Base-by-base conservation (phyloP, 768 basidiomycete genomes). In the Auriscalpium vulgare region DNA sequence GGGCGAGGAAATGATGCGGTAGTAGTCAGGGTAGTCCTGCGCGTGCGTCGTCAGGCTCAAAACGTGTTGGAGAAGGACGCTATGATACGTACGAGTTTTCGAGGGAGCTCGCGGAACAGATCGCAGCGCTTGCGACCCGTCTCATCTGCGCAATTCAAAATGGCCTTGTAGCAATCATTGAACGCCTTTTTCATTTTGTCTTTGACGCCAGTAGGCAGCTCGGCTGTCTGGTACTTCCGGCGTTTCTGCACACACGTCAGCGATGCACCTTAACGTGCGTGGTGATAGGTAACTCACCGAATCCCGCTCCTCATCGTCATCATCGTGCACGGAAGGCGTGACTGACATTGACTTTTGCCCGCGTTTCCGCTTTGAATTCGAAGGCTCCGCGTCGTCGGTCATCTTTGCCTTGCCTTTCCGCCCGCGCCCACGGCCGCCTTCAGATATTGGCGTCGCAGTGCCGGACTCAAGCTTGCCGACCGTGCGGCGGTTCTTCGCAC, bases 11-110 rank as follows among this genome's bases (percentile, higher is more conserved):
- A 99, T 97, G 64, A 94, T 78, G 55, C 86, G 80, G 69, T 95
- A 97, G 68, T 97, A 99, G 66, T 94, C 89, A 35, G 92, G 91
- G 65, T 95, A 95, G 55, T 87, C 84, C 88, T 93, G 61, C 8
- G 55, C 47, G 29, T 45, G 21, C 38, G 11, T 62, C 52, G 61
- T 54, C 35, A 46, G 44, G 51, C 54, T 21, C 11, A 16, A 16
- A 47, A 34, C 38, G 45, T 9, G 53, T 17, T 50, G 10, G 50
- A 29, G 7, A 50, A 56, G 10, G 29, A 6, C 21, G 17, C 53
- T 51, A 45, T 35, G 13, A 51, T 14, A 69, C 77, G 59, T 64
- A 87, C 88, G 68, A 84, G 79, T 70, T 76, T 84, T 66, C 88
- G 85, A 5, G 92, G 92, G n/a, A 89, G 77, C 59, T 91, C 90